Conservation (phyloP, 1,139 yeast species). For the Ashbya aceris region DNA sequence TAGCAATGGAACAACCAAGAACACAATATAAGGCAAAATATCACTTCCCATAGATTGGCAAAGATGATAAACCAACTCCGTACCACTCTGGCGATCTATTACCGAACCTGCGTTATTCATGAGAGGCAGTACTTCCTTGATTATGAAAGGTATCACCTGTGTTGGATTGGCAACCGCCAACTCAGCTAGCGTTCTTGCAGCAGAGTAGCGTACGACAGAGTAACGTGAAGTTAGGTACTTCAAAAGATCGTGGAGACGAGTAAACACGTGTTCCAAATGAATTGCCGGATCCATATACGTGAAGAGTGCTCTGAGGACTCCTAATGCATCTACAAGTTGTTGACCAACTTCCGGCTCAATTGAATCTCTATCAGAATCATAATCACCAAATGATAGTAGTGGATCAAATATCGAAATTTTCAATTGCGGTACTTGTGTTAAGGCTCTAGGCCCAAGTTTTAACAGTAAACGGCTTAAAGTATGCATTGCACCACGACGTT, state of each 20-base stretch:
- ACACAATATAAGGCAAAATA: slow-evolving; percentile 89
- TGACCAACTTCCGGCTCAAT: slow-evolving; percentile 55
- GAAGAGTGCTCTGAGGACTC: slow-evolving; percentile 66
- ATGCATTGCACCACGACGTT: slow-evolving; percentile 73
- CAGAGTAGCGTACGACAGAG: slow-evolving; percentile 80
- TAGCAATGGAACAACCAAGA: slow-evolving; percentile 87
- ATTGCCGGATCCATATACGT: slow-evolving; percentile 50
- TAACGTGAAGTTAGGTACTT: slow-evolving; percentile 58
- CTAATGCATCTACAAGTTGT: slow-evolving; percentile 75
- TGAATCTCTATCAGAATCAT: slow-evolving; percentile 29
- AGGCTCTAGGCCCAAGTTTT: slow-evolving; percentile 45
- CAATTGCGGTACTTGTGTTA: slow-evolving; percentile 59
- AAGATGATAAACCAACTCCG: slow-evolving; percentile 82
- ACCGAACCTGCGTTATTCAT: slow-evolving; percentile 69
- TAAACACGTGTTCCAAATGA: slow-evolving; percentile 38
- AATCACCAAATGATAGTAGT: slow-evolving; percentile 31
- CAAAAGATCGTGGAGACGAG: slow-evolving; percentile 41
- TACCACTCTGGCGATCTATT: slow-evolving; percentile 85
- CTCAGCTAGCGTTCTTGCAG: slow-evolving; percentile 84
- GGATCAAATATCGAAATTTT: slow-evolving; percentile 62
- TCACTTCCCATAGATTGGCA: slow-evolving; percentile 79
- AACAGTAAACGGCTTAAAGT: slow-evolving; percentile 52
- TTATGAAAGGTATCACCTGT: slow-evolving; percentile 66
- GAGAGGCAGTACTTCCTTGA: slow-evolving; percentile 72
- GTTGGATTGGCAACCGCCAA: slow-evolving; percentile 69